Percentiles rank a stretch among this genome's conserved stretches.
Conservation (phyloP, 176 grass and related monocot genomes). For the Cocos nucifera region DNA sequence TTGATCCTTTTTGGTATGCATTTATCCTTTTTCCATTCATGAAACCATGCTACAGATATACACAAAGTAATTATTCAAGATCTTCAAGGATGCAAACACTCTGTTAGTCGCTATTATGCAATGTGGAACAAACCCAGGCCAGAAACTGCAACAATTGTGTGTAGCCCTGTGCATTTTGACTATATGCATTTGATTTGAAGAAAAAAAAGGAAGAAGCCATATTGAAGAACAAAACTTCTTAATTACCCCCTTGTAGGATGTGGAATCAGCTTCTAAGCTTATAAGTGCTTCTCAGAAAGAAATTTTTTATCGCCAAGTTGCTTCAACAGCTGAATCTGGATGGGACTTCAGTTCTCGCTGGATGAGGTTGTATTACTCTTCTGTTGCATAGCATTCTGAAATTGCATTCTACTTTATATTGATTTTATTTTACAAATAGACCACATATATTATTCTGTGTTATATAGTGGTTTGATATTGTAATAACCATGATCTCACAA, state of each 20-base stretch:
- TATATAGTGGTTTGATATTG: too few relatives aligned
- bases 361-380: slow-evolving; percentile 58
- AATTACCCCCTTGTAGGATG: slow-evolving; percentile 34
- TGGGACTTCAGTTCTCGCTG: slow-evolving; percentile 99
- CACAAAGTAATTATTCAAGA: slow-evolving; percentile 70
- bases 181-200: not conserved
- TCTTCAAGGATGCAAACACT: slow-evolving; percentile 38
- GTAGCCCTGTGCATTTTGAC: not conserved
- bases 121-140: slow-evolving; percentile 90
- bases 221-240: too few relatives aligned
- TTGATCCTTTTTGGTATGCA: slow-evolving; percentile 7
- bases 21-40: slow-evolving; percentile 5
- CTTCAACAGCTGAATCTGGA: slow-evolving; percentile 87
- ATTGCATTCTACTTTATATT: not conserved
- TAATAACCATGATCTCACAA: too few relatives aligned
- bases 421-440: too few relatives aligned
- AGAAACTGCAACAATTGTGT: slow-evolving; percentile 75
- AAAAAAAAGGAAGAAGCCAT: not conserved
- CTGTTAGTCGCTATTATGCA: slow-evolving; percentile 65
- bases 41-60: slow-evolving; percentile 38
- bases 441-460: too few relatives aligned
- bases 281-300: slow-evolving; percentile 37
- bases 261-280: slow-evolving; percentile 55
- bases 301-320: slow-evolving; percentile 61
- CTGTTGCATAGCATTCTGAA: not conserved